Percentiles rank a stretch among this genome's conserved stretches.
Conservation (phyloP, 306 rosid genomes). For the Dryas alaskensis region DNA sequence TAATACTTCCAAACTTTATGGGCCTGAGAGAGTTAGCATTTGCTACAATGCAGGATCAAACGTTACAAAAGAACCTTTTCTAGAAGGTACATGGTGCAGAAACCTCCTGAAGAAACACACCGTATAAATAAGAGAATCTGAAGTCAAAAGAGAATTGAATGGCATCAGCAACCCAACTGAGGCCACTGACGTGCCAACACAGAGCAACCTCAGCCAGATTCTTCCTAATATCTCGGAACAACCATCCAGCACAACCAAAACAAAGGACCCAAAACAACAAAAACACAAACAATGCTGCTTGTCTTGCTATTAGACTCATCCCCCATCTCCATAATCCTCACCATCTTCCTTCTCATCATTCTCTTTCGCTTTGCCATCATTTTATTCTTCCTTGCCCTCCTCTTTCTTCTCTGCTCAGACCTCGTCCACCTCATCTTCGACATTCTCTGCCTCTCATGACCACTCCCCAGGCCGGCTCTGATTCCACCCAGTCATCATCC, state of each 20-base stretch:
- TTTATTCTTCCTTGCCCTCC: slow-evolving; percentile 43
- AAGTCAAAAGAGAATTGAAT: slow-evolving; percentile 24
- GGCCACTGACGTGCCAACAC: slow-evolving; percentile 35
- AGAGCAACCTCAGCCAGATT: slow-evolving; percentile 28
- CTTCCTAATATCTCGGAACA: slow-evolving; percentile 39
- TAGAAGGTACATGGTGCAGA: neutral
- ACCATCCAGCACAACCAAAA: neutral
- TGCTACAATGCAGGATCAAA: no score
- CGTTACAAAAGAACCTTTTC: neutral
- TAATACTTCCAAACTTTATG: no score
- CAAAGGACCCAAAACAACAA: slow-evolving; percentile 11
- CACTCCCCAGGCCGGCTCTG: slow-evolving; percentile 32
- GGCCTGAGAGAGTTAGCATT: no score
- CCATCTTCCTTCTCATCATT: slow-evolving; percentile 42
- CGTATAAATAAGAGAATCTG: neutral
- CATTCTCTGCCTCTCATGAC: slow-evolving; percentile 49
- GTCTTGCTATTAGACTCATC: slow-evolving; percentile 47
- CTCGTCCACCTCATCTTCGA: slow-evolving; percentile 47
- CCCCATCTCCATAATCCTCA: slow-evolving; percentile 53
- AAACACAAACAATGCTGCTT: slow-evolving; percentile 18
- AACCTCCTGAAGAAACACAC: slow-evolving; percentile 5
- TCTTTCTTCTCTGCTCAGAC: slow-evolving; percentile 50
- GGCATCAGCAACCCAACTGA: slow-evolving; percentile 29
- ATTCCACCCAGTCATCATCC: slow-evolving; percentile 26
- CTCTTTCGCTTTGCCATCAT: slow-evolving; percentile 52